Conservation (phyloP, 176 grass and related monocot genomes). For the Juncus inflexus region DNA sequence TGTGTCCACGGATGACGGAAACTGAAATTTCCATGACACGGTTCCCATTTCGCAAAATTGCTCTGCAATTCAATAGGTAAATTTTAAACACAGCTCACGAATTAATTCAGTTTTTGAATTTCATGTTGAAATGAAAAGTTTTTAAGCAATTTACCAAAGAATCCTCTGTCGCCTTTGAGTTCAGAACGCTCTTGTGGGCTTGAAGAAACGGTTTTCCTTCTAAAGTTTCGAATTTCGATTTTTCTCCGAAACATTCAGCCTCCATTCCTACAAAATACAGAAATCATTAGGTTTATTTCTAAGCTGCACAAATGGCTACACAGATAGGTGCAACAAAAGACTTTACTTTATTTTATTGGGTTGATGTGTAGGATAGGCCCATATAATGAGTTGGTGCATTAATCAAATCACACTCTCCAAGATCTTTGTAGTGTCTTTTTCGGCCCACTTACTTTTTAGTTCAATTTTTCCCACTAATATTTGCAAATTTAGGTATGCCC, state of each 20-base stretch:
- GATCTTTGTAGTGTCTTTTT: conserved; percentile 18
- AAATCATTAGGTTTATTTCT: background rate
- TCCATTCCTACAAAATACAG: conserved; percentile 49
- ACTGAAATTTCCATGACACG: conserved; percentile 61
- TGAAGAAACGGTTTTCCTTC: conserved; percentile 65
- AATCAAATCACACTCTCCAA: conserved; percentile 8
- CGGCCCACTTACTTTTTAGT: conserved; percentile 4
- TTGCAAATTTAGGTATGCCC: conserved; percentile 16
- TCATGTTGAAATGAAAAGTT: background rate
- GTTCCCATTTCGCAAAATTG: conserved; percentile 90
- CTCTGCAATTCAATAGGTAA: conserved; percentile 36
- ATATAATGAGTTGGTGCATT: conserved; percentile 21
- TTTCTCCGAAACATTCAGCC: conserved; percentile 58
- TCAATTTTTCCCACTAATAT: conserved; percentile 19
- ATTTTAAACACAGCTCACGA: background rate
- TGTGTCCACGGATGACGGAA: conserved; percentile 76
- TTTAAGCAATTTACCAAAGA: conserved; percentile 48
- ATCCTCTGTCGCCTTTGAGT: conserved; percentile 72
- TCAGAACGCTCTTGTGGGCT: conserved; percentile 66
- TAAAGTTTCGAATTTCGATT: conserved; percentile 28
- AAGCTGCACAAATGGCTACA: conserved; percentile 4
- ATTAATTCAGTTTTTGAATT: too few species aligned
- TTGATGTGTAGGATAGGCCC: background rate
- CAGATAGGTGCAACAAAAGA: background rate
- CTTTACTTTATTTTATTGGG: conserved; percentile 7